Evolutionary conservation across 345 rosid genomes (phyloP), one percentile per base, ranked within the genome.

Genomic region (Syzygium jambos): DNA sequence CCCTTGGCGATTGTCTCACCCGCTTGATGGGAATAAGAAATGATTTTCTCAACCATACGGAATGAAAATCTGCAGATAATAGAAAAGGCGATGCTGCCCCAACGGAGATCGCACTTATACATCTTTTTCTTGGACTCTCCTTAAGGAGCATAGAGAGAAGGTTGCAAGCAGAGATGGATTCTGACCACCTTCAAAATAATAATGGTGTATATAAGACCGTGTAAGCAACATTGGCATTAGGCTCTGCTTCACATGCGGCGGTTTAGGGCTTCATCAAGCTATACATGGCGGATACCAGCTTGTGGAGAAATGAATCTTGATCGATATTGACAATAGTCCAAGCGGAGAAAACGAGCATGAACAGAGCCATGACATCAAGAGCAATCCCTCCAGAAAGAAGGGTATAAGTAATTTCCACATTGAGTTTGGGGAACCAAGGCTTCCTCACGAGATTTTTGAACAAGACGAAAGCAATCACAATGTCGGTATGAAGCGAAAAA

Each of bases 1-100:
- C 0, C 23, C 34, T 4, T 17, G 78, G 0, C 12, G 13, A 17
- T 68, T 34, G 23, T 0, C 6, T 9, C 9, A 0, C 46, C 23
- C 9, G 11, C 46, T 34, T 68, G 25, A 68, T 17, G 25, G 13
- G 17, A 68, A 68, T 2, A 68, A 34, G 7, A 68, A 46, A 68
- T 68, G 7, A 68, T 4, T 10, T 68, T 19, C 46, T 68, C 46
- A 68, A 23, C 22, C 78, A 17, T 68, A 68, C 6, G 3, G 14
- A 0, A 34, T 68, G 43, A 19, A 68, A 68, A 34, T 7, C 10
- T 34, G 13, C 25, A 0, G 23, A 68, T 34, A 68, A 1, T 17
- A 17, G 13, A 34, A 9, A 34, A 34, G 23, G 11, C 13, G 0
- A 68, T 30, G 78, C 2, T 9, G 41, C 46, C 46, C 25, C 46